Evolutionary conservation across 2,329 filamentous ascomycete genomes (phyloP), one percentile per base, ranked within the genome.

Genomic region (Xylaria sp.): DNA sequence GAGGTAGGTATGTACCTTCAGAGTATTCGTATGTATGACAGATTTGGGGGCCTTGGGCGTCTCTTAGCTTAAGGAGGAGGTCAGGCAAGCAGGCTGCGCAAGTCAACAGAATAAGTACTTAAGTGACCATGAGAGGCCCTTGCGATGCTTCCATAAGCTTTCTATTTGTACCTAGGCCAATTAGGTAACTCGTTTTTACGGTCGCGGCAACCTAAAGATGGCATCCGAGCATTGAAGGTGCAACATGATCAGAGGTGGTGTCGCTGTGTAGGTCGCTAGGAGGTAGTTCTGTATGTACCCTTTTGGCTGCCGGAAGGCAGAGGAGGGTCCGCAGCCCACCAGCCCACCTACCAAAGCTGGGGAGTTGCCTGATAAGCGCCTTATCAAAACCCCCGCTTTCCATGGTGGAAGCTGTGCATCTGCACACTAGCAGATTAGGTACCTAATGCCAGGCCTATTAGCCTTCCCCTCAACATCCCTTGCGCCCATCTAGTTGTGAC

Each of bases 311-410:
- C 24, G 29, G 29, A 7, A 26, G 41, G 7, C 17, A 38, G 22
- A 22, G 17, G 29, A 40, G 39, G 45, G 44, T 16, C 24, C 22
- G 42, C 21, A 29, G 41, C 24, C 11, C 5, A 5, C 6, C 11
- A 26, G 11, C 24, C 24, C 11, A 6, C 29, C 29, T 34, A 11
- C 8, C 16, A 6, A 7, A 50, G 43, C 20, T 34, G 47, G 39
- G 38, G 44, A 20, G 11, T 39, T 21, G 16, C 22, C 18, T 38
- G 43, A 44, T 44, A 45, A 45, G 16, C 24, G 44, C 39, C 38
- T 48, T 59, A 56, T 59, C 50, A 39, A 2, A 18, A 22, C 44
- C 43, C 50, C 19, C 45, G 16, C 20, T 17, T 13, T 40, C n/a
- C n/a, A n/a, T n/a, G n/a, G n/a, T n/a, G n/a, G n/a, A n/a, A n/a